phyloP scores from a whole-genome alignment of 805 yeast genomes.

The Dipodascus albidus region DNA sequence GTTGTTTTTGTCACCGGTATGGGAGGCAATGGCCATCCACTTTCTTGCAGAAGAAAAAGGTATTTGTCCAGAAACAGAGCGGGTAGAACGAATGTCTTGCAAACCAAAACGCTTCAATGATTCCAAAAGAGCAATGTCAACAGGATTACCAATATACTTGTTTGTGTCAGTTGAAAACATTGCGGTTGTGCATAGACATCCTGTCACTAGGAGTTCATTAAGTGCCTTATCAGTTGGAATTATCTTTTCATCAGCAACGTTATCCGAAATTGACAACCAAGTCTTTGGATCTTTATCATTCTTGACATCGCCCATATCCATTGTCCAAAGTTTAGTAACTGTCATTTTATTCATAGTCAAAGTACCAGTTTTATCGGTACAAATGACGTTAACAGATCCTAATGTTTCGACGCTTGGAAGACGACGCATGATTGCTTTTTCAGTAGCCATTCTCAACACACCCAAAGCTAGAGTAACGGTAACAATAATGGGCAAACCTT shows the following conservation, averaged over 20 bases:
- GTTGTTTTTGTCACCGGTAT: conserved; percentile 46
- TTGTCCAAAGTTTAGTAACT: conserved; percentile 70
- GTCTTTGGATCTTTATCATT: conserved; percentile 5
- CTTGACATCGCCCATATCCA: conserved; percentile 30
- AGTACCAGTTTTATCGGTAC: conserved; percentile 88
- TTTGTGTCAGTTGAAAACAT: conserved; percentile 41
- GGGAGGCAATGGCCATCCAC: conserved; percentile 76
- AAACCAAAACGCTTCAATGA: conserved; percentile 57
- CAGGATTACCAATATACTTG: conserved; percentile 79
- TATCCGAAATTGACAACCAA: conserved; percentile 8
- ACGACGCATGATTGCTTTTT: conserved; percentile 88
- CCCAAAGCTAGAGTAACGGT: conserved; percentile 96
- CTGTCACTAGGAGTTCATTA: conserved; percentile 16
- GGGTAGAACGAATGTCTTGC: conserved; percentile 52
- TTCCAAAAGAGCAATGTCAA: conserved; percentile 85
- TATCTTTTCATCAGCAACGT: not conserved
- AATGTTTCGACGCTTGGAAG: conserved; percentile 91
- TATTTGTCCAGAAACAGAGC: conserved; percentile 53
- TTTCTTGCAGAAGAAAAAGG: conserved; percentile 81
- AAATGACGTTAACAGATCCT: conserved; percentile 83
- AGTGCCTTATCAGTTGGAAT: conserved; percentile 3
- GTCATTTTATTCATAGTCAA: conserved; percentile 89
- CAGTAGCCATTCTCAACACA: conserved; percentile 89
- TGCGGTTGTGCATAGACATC: conserved; percentile 27
- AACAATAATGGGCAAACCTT: conserved; percentile 95